Percentiles rank a stretch among this genome's conserved stretches.
Evolutionary conservation across 2,329 filamentous ascomycete genomes (phyloP).

Genomic region (Aureobasidium sp.): DNA sequence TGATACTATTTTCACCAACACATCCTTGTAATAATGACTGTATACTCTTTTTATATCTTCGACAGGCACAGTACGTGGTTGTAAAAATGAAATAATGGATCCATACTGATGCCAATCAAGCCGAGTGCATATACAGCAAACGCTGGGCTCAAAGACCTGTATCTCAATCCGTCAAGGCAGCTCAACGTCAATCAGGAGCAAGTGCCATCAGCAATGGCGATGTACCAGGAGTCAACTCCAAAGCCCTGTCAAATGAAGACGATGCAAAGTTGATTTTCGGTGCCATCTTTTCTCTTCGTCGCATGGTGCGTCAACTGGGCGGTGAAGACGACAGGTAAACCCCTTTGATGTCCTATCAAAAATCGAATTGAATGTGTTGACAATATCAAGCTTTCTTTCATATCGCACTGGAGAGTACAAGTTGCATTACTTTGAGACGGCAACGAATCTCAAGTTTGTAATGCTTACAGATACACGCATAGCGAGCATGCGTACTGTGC

Average conservation of each 20-base stretch:
- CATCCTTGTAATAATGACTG: conserved; percentile 58
- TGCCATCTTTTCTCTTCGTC: conserved; percentile 89
- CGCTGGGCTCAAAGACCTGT: conserved; percentile 62
- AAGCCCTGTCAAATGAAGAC: conserved; percentile 56
- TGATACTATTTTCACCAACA: neutral
- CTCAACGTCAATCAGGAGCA: conserved; percentile 44
- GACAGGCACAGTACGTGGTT: conserved; percentile 78
- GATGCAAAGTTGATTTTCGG: conserved; percentile 97
- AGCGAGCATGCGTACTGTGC: conserved; percentile 82
- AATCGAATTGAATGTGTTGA: conserved; percentile 18
- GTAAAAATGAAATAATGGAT: neutral
- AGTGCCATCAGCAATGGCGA: conserved; percentile 41
- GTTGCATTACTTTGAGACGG: conserved; percentile 97
- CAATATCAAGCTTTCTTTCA: conserved; percentile 65
- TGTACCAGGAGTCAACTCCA: conserved; percentile 26
- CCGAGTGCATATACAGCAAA: conserved; percentile 94
- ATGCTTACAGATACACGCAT: conserved; percentile 89
- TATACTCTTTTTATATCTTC: conserved; percentile 98
- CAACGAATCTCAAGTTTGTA: conserved; percentile 90
- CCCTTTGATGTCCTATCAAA: neutral
- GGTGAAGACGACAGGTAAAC: conserved; percentile 73
- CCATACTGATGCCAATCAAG: conserved; percentile 40
- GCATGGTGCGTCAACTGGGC: conserved; percentile 93
- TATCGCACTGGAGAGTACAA: conserved; percentile 95
- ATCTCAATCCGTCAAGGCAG: conserved; percentile 38